Conservation (phyloP, 2,329 filamentous ascomycete species). For the Aspergillus niger region DNA sequence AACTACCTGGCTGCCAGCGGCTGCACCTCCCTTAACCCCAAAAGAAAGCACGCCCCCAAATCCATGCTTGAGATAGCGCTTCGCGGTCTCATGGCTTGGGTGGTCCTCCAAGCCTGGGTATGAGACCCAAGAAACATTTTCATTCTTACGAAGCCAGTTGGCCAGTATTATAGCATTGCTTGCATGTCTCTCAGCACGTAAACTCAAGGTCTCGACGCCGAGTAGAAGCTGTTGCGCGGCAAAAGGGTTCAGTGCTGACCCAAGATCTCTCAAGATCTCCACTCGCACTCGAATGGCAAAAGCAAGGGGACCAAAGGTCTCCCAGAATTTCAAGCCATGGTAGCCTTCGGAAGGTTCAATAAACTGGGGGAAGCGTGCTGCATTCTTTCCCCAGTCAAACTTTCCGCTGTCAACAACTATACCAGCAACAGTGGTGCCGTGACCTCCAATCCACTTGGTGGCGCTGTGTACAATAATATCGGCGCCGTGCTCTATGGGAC, state of each 20-base stretch:
- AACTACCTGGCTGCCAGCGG: slow-evolving; percentile 83
- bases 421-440: slow-evolving; percentile 88
- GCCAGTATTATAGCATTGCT: slow-evolving; percentile 80
- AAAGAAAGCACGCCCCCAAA: slow-evolving; percentile 92
- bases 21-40: slow-evolving; percentile 84
- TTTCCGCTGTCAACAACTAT: slow-evolving; percentile 85
- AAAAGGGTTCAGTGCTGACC: slow-evolving; percentile 81
- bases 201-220: slow-evolving; percentile 83
- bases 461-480: slow-evolving; percentile 94
- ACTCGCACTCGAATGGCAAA: slow-evolving; percentile 86
- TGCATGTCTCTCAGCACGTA: slow-evolving; percentile 84
- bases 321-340: slow-evolving; percentile 92
- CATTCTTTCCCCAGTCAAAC: slow-evolving; percentile 90
- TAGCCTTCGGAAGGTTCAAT: slow-evolving; percentile 82
- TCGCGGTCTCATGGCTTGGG: slow-evolving; percentile 74
- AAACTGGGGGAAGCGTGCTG: slow-evolving; percentile 86
- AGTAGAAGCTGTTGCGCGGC: slow-evolving; percentile 89
- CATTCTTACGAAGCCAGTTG: slow-evolving; percentile 77
- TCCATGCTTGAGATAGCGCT: slow-evolving; percentile 81
- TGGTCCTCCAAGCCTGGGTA: slow-evolving; percentile 88
- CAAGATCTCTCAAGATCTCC: slow-evolving; percentile 86
- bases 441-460: slow-evolving; percentile 96
- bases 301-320: slow-evolving; percentile 81
- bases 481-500: slow-evolving; percentile 85
- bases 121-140: slow-evolving; percentile 87